A percentile compares a stretch with the other conserved stretches of the same genome.
Evolutionary conservation across 1,139 yeast species (phyloP).

Genomic region (Meyerozyma guilliermondii): DNA sequence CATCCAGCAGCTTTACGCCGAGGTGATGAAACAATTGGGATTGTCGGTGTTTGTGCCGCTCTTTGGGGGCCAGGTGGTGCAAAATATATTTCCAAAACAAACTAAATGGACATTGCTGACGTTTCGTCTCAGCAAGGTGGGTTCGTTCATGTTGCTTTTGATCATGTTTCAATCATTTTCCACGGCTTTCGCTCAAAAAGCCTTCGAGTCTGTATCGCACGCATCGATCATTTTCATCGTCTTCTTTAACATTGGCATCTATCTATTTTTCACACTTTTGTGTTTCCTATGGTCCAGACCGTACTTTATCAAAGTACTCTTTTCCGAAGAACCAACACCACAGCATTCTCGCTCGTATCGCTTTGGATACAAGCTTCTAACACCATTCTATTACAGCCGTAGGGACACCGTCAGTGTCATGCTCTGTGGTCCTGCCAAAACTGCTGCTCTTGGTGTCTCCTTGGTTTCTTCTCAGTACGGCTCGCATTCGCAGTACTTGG

Average conservation of each 20-base stretch:
- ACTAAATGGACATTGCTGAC: slow-evolving; percentile 56
- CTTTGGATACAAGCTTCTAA: slow-evolving; percentile 34
- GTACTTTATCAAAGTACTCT: slow-evolving; percentile 37
- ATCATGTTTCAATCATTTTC: slow-evolving; percentile 85
- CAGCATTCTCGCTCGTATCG: slow-evolving; percentile 38
- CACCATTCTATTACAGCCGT: slow-evolving; percentile 67
- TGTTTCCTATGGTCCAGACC: slow-evolving; percentile 63
- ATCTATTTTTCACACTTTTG: slow-evolving; percentile 64
- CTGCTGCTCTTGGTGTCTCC: slow-evolving; percentile 88
- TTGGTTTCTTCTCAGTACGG: slow-evolving; percentile 79
- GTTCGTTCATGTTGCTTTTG: slow-evolving; percentile 70
- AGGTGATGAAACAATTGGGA: slow-evolving; percentile 85
- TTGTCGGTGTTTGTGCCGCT: slow-evolving; percentile 77
- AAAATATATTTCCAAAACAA: slow-evolving; percentile 61
- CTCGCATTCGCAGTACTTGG: slow-evolving; percentile 51
- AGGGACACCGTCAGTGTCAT: slow-evolving; percentile 72
- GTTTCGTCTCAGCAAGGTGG: slow-evolving; percentile 63
- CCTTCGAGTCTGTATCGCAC: slow-evolving; percentile 67
- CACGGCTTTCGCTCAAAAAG: slow-evolving; percentile 79
- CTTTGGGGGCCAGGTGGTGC: slow-evolving; percentile 82
- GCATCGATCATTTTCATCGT: slow-evolving; percentile 69
- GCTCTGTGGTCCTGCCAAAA: slow-evolving; percentile 90
- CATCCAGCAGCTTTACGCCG: slow-evolving; percentile 55
- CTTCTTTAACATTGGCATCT: slow-evolving; percentile 76
- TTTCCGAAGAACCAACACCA: slow-evolving; percentile 43